A percentile compares a stretch with the other conserved stretches of the same genome.
Evolutionary conservation across 2,329 filamentous ascomycete species (phyloP).

Genomic region (Colletotrichum trifolii): DNA sequence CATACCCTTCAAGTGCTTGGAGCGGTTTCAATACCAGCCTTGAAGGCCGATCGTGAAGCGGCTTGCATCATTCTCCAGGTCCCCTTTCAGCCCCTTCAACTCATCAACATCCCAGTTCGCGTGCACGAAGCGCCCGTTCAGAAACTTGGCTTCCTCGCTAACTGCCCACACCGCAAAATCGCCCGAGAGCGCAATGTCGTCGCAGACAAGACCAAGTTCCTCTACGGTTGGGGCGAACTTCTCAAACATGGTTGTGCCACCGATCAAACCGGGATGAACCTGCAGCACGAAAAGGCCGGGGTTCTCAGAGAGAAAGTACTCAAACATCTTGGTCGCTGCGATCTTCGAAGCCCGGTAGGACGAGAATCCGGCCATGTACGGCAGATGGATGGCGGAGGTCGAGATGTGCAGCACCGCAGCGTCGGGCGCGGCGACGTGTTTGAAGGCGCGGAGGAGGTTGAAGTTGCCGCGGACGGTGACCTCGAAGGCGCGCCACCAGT

Average conservation of each 20-base stretch:
- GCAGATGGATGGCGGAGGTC: constrained; percentile 40
- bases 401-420: constrained; percentile 41
- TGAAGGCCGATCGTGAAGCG: constrained; percentile 32
- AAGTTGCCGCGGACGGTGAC: constrained; percentile 63
- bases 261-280: constrained; percentile 49
- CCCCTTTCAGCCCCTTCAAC: constrained; percentile 46
- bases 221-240: constrained; percentile 21
- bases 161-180: constrained; percentile 57
- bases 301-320: constrained; percentile 54
- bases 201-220: not conserved
- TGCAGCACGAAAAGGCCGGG: constrained; percentile 51
- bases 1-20: no score
- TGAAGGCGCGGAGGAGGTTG: constrained; percentile 57
- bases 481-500: constrained; percentile 48
- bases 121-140: constrained; percentile 58
- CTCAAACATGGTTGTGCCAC: constrained; percentile 20
- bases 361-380: constrained; percentile 43
- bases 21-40: constrained; percentile 19
- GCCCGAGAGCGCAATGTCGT: constrained; percentile 41
- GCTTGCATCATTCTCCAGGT: constrained; percentile 21
- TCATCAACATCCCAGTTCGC: constrained; percentile 64
- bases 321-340: constrained; percentile 52
- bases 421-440: constrained; percentile 46
- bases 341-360: constrained; percentile 57
- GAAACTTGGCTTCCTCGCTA: constrained; percentile 55